These are phyloP conservation scores for Schwanniomyces occidentalis DNA, from an alignment of 805 yeast species.

Conservation along the genomic window DNA sequence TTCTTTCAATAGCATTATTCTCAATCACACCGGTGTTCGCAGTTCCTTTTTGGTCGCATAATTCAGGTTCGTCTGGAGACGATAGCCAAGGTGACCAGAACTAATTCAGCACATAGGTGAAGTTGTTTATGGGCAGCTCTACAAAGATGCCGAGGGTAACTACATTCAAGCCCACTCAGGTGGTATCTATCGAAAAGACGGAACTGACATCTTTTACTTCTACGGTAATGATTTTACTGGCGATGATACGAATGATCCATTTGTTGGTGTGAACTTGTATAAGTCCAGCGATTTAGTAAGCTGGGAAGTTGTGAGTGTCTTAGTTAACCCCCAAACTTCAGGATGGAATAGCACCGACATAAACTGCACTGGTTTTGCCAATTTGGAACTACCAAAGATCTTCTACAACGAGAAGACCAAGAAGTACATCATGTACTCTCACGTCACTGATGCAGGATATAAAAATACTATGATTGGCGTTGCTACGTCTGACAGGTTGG, in stretches of 20 bases:
- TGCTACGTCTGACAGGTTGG: background rate
- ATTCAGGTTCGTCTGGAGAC: no score
- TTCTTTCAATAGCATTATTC: no score
- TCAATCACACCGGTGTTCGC: no score
- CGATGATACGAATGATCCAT: background rate
- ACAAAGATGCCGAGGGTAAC: background rate
- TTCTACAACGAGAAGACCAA: background rate
- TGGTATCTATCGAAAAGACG: background rate
- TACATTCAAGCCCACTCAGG: constrained; percentile 1
- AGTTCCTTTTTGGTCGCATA: no score
- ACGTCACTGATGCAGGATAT: background rate
- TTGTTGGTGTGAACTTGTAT: background rate
- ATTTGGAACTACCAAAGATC: background rate
- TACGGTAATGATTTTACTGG: background rate
- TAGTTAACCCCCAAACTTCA: background rate
- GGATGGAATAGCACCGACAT: background rate
- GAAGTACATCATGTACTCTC: background rate
- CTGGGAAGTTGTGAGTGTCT: background rate
- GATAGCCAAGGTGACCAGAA: no score
- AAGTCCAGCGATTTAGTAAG: constrained; percentile 1
- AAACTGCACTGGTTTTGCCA: background rate
- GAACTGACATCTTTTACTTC: background rate
- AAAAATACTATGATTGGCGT: background rate
- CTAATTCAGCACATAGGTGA: no score
- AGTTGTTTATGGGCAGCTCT: background rate